Base-by-base conservation (phyloP, 2,329 filamentous ascomycete species). In the Curvularia sp. region DNA sequence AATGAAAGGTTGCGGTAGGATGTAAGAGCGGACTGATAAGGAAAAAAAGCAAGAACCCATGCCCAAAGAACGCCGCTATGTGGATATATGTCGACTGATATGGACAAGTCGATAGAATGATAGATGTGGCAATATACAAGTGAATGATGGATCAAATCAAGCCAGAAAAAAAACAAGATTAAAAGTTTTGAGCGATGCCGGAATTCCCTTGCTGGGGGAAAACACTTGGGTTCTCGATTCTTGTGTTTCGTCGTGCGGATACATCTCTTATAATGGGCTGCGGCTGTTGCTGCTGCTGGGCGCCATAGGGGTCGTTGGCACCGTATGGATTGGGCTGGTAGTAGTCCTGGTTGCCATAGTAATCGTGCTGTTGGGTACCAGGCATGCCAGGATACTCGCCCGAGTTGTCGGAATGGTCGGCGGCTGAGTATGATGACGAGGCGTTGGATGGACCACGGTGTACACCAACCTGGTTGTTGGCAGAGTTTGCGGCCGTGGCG, bases 181-280 rank as follows among this genome's bases (percentile, higher is more conserved):
- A 98, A 72, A 99, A 99, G 78, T 99, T 99, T 79, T 98, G 95
- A 30, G 95, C 91, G 71, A 99, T 97, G 58, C 95, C 95, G 38
- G 92, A 92, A 70, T 91, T 96, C 32, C 86, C 87, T 81, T 96
- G 93, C 74, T 96, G 92, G 10, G 94, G 93, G 71, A 91, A 96
- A 62, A 95, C 91, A 43, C 91, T 87, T 2, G 92, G 89, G 74
- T 90, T 96, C 80, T 98, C 93, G 72, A 99, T 98, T 61, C 93
- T 87, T 12, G 95, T 97, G 80, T 97, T 97, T 65, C 95, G 87
- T 67, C 95, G 84, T 27, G 95, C 95, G 63, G 90, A 89, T 65
- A 98, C 95, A 76, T 99, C 95, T 55, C 93, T 87, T 64, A 99
- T 97, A 51, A 99, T 86, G 1, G 95, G 93, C 71, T 91, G 39